phyloP scores from a whole-genome alignment of 2,329 filamentous ascomycete species.

The Fusarium pseudograminearum region DNA sequence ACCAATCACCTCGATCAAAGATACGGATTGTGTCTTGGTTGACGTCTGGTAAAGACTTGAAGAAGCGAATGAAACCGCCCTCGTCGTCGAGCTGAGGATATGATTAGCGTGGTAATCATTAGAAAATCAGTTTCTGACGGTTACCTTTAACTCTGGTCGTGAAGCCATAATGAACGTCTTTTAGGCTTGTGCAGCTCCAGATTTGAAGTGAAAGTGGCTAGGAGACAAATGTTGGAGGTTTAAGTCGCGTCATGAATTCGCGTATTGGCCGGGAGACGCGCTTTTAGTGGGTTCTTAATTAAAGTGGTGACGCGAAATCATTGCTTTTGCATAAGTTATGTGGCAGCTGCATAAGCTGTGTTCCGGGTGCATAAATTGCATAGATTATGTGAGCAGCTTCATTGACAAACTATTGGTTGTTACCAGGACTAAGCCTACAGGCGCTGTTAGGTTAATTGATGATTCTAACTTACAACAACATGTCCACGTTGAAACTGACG shows the following conservation, averaged over 20 bases:
- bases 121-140: not conserved
- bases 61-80: conserved; percentile 95
- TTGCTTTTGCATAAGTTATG: not conserved
- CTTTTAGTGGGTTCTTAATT: conserved; percentile 44
- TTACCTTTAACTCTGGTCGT: conserved; percentile 77
- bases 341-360: not conserved
- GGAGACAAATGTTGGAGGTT: conserved; percentile 24
- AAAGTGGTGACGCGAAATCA: conserved; percentile 45
- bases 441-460: not conserved
- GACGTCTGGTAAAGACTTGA: conserved; percentile 82
- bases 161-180: conserved; percentile 70
- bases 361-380: not conserved
- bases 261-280: conserved; percentile 47
- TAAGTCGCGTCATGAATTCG: conserved; percentile 41
- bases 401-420: not conserved
- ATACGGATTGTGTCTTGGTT: conserved; percentile 84
- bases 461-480: not conserved
- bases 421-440: not conserved
- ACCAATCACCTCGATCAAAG: conserved; percentile 95
- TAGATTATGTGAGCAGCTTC: not conserved
- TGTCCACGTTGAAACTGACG: not conserved
- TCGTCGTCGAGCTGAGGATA: conserved; percentile 86
- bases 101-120: conserved; percentile 11
- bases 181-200: conserved; percentile 18
- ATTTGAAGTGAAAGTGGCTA: conserved; percentile 16